Evolutionary conservation across 345 rosid genomes (phyloP), one percentile per base, ranked within the genome.

Genomic region (Brassica juncea): DNA sequence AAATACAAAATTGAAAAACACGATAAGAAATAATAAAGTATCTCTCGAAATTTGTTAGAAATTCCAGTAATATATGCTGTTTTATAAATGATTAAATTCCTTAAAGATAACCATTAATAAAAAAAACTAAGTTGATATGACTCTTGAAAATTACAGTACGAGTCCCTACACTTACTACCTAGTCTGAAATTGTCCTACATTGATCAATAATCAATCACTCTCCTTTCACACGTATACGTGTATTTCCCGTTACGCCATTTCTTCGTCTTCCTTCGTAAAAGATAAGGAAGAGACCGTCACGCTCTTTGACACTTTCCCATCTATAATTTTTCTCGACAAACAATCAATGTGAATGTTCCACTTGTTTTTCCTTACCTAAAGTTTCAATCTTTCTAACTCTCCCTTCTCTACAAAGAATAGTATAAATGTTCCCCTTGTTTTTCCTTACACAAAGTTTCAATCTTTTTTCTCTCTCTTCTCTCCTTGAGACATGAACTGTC

Each of bases 401-500:
- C 19, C 19, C 19, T 19, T 19, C 31, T 28, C 31, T 28, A 0
- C 31, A 28, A 28, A 28, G 31, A 28, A 28, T 28, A 28, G 31
- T 28, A 28, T 28, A 32, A 39, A 39, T 39, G 68, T 23, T 73
- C 63, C 66, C 49, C 66, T 71, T 71, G 52, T 39, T 21, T 49
- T 71, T 65, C 21, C 15, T 42, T 1, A 6, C 47, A 9, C 9
- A 59, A 67, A 73, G 23, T 32, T 73, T 42, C 12, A 16, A 49
- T 68, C 54, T 67, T 73, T 64, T 23, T 62, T 28, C 31, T 28
- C 31, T 28, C 31, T 28, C 31, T 32, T 49, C 23, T 52, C 8
- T 35, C 31, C 23, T 6, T 2, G 15, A 75, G 76, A 80, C 70
- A 81, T 81, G 84, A 76, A 75, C 7, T 81, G 84, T 71, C 77